Evolutionary conservation across 495 filamentous ascomycete species (phyloP), one percentile per base, ranked within the genome.

Genomic region (Choiromyces venosus): DNA sequence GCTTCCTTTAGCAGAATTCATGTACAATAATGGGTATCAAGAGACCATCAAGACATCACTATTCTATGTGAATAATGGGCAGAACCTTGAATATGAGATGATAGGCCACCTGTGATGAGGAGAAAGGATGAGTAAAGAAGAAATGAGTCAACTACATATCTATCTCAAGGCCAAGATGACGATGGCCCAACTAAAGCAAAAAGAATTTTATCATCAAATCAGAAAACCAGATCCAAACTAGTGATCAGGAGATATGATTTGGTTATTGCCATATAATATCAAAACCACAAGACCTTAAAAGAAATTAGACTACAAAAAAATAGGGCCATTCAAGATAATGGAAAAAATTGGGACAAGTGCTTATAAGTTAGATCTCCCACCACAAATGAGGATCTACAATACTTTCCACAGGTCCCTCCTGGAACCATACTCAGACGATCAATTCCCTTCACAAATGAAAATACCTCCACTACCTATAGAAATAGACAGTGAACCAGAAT

Each of bases 361-460:
- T 18, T 52, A 35, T 35, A 12, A 5, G 4, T 65, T 72, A 9
- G 35, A 76, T 1, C 68, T 74, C 65, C 67, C 75, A 0, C 0
- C 37, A 7, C 67, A 42, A 42, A 75, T 68, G 65, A 76, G 71
- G 36, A 74, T 79, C 1, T 71, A 79, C 71, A 1, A 37, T 70
- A 52, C 72, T 7, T 79, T 79, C 39, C 71, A 74, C 39, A 46
- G 77, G 4, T 71, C 52, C 16, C 37, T 77, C 1, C 65, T 70
- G 29, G 66, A 73, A 40, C 33, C 40, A 7, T 42, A 69, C 5
- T n/a, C n/a, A n/a, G n/a, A n/a, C n/a, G n/a, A n/a, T n/a, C n/a
- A n/a, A n/a, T n/a, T n/a, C n/a, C n/a, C n/a, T n/a, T n/a, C n/a
- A n/a, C n/a, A n/a, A n/a, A n/a, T n/a, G n/a, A n/a, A n/a, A n/a